A percentile compares a stretch with the other conserved stretches of the same genome.
phyloP scores from a whole-genome alignment of 1,284 basidiomycete species.

The Amylostereum areolatum region DNA sequence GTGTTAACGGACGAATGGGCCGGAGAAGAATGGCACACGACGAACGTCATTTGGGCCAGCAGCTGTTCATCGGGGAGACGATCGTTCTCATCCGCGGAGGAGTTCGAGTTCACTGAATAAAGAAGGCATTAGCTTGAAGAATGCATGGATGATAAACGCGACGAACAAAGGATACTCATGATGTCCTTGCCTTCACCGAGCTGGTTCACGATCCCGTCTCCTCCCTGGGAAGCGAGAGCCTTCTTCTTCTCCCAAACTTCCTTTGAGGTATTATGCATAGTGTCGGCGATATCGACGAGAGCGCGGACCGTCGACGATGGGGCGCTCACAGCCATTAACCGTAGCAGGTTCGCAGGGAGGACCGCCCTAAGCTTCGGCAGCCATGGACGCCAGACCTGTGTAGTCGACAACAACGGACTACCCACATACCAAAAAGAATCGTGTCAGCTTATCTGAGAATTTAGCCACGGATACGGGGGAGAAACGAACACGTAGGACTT shows the following conservation, averaged over 20 bases:
- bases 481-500: not conserved
- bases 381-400: too few relatives aligned
- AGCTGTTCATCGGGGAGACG: constrained; percentile 8
- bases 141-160: not conserved
- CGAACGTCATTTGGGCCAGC: constrained; percentile 11
- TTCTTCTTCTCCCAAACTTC: constrained; percentile 35
- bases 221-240: constrained; percentile 27
- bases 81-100: constrained; percentile 7
- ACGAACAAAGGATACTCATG: constrained; percentile 38
- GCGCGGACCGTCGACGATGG: constrained; percentile 28
- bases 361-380: too few relatives aligned
- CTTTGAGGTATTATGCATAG: constrained; percentile 28
- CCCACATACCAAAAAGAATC: too few relatives aligned
- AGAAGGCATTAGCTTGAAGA: too few relatives aligned
- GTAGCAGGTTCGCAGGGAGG: constrained; percentile 26
- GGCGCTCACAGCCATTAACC: constrained; percentile 27
- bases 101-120: constrained; percentile 8
- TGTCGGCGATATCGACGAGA: constrained; percentile 30
- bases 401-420: too few relatives aligned
- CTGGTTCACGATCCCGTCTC: constrained; percentile 25
- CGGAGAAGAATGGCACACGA: constrained; percentile 2
- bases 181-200: constrained; percentile 37
- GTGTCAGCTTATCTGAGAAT: too few relatives aligned
- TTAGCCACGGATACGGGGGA: too few relatives aligned
- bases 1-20: not conserved